phyloP scores from a whole-genome alignment of 768 basidiomycete species.

The Russula brevipes region DNA sequence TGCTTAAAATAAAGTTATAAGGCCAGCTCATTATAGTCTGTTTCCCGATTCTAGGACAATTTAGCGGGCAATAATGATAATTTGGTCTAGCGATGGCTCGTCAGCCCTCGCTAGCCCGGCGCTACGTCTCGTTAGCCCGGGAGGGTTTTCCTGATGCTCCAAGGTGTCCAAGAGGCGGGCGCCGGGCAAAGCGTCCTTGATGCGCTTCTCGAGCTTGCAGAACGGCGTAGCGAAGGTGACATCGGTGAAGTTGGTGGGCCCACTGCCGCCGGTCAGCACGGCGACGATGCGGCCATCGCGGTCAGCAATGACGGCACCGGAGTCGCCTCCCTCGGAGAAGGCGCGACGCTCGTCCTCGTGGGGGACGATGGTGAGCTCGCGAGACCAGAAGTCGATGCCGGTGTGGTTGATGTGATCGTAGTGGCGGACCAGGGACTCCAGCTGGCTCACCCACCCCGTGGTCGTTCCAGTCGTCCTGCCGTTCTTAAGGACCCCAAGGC shows the following conservation, averaged over 20 bases:
- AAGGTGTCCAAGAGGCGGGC: conserved; percentile 19
- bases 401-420: not conserved
- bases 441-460: not conserved
- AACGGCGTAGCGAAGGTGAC: conserved; percentile 18
- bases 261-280: conserved; percentile 26
- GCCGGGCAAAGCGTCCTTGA: conserved; percentile 26
- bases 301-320: not conserved
- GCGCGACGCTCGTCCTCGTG: not conserved
- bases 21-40: too few species aligned
- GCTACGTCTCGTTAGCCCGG: too few species aligned
- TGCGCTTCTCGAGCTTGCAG: conserved; percentile 28
- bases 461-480: not conserved
- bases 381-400: not conserved
- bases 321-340: not conserved
- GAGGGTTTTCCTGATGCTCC: too few species aligned
- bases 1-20: too few species aligned
- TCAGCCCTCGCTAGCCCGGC: too few species aligned
- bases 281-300: conserved; percentile 16
- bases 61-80: too few species aligned
- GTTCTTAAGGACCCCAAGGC: not conserved
- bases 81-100: too few species aligned
- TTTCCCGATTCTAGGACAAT: too few species aligned
- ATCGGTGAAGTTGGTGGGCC: conserved; percentile 24
- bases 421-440: not conserved
- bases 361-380: not conserved